Conservation (phyloP, 2,329 filamentous ascomycete species). For the Magnaporthales sp. region DNA sequence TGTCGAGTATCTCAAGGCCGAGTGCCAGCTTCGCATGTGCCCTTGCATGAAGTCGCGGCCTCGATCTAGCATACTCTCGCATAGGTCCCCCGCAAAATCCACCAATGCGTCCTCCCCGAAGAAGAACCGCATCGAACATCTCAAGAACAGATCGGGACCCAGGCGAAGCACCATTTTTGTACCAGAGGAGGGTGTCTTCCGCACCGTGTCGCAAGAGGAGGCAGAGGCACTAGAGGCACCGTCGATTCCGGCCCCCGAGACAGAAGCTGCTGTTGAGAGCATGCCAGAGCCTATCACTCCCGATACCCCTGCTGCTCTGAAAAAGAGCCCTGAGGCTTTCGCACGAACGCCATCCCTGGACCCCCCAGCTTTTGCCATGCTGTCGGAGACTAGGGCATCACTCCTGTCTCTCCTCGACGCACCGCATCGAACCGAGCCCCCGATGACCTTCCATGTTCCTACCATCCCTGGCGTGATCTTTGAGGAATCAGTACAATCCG, state of each 20-base stretch:
- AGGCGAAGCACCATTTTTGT: constrained; percentile 48
- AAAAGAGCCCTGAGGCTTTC: constrained; percentile 29
- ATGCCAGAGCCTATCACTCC: constrained; percentile 22
- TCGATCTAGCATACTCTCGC: constrained; percentile 22
- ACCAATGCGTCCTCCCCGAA: constrained; percentile 21
- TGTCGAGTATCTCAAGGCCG: constrained; percentile 67
- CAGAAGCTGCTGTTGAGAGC: constrained; percentile 12
- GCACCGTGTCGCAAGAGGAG: constrained; percentile 47
- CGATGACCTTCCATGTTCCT: constrained; percentile 26
- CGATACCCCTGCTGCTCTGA: constrained; percentile 18
- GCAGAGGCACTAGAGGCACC: constrained; percentile 31
- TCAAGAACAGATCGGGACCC: constrained; percentile 27
- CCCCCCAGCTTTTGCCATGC: constrained; percentile 48
- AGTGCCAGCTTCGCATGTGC: constrained; percentile 63
- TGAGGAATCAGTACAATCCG: constrained; percentile 3
- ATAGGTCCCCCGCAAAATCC: constrained; percentile 23
- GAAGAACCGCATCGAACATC: constrained; percentile 24
- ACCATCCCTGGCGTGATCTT: constrained; percentile 23
- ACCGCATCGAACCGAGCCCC: constrained; percentile 31
- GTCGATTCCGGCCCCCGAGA: constrained; percentile 14
- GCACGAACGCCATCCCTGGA: constrained; percentile 54
- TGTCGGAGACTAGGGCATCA: constrained; percentile 45
- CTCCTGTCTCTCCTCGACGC: constrained; percentile 53
- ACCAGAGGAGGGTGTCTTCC: constrained; percentile 55
- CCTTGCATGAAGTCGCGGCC: constrained; percentile 40